These are phyloP conservation scores for Umbelopsis sp. DNA, from an alignment of 371 early-diverging fungal species.

Conservation along the genomic window DNA sequence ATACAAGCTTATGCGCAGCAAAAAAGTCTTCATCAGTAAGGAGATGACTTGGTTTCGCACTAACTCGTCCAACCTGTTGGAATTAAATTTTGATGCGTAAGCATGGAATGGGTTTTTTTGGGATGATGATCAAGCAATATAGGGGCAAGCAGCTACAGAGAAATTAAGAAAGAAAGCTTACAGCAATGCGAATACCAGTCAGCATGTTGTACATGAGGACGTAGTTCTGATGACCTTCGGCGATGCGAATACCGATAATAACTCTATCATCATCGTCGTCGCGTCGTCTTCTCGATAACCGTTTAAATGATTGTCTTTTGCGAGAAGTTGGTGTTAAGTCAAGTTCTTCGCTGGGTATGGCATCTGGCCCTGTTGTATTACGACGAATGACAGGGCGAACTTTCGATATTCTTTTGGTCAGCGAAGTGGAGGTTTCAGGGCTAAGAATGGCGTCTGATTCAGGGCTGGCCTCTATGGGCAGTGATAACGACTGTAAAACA, in stretches of 20 bases:
- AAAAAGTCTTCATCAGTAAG: slow-evolving; percentile 78
- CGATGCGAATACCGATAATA: slow-evolving; percentile 65
- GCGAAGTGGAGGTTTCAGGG: neutral
- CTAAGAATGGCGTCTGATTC: neutral
- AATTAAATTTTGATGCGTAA: neutral
- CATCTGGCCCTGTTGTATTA: slow-evolving; percentile 13
- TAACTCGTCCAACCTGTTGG: slow-evolving; percentile 63
- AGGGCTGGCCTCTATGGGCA: no score
- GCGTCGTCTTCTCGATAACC: slow-evolving; percentile 37
- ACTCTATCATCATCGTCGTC: slow-evolving; percentile 57
- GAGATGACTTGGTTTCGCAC: slow-evolving; percentile 75
- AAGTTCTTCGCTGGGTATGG: slow-evolving; percentile 35
- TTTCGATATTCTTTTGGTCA: neutral
- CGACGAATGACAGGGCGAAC: slow-evolving; percentile 8
- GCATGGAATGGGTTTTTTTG: no score
- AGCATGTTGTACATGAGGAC: slow-evolving; percentile 98
- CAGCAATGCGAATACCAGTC: slow-evolving; percentile 90
- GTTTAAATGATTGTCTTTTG: slow-evolving; percentile 39
- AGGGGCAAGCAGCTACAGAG: neutral
- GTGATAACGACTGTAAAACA: slow-evolving; percentile 1
- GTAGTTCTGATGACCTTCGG: slow-evolving; percentile 72
- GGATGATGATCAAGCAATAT: no score
- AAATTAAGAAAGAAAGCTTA: slow-evolving; percentile 37
- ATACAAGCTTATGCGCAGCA: slow-evolving; percentile 90
- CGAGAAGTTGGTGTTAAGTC: slow-evolving; percentile 43